A percentile compares a stretch with the other conserved stretches of the same genome.
Conservation (phyloP, 805 yeast genomes). For the Lachancea nothofagi region DNA sequence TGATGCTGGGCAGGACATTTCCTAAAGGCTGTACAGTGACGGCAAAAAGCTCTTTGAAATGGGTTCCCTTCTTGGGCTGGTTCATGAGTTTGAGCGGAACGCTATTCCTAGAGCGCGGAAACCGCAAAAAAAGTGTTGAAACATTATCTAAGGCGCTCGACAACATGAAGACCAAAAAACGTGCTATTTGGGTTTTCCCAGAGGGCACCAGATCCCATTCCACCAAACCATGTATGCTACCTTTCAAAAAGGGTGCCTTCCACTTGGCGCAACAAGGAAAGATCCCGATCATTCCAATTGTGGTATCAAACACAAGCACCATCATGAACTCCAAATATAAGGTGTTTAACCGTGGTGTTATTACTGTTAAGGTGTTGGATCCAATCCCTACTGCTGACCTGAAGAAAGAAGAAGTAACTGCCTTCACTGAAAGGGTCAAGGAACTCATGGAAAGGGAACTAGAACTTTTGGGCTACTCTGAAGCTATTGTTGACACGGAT, state of each 20-base stretch:
- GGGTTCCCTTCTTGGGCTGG: constrained; percentile 92
- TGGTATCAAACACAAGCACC: constrained; percentile 78
- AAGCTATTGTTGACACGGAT: constrained; percentile 28
- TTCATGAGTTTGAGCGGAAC: constrained; percentile 90
- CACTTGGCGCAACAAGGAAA: constrained; percentile 92
- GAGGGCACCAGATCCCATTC: constrained; percentile 94
- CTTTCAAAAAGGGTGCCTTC: constrained; percentile 97
- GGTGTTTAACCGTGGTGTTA: constrained; percentile 72
- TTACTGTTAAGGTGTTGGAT: constrained; percentile 70
- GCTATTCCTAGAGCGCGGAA: constrained; percentile 79
- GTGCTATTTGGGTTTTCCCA: constrained; percentile 86
- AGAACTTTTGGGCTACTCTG: constrained; percentile 37
- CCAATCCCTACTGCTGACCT: constrained; percentile 71
- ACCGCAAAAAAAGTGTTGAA: constrained; percentile 65
- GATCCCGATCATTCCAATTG: constrained; percentile 84
- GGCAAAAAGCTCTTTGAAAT: constrained; percentile 78
- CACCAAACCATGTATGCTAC: constrained; percentile 60
- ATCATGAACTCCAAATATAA: constrained; percentile 55
- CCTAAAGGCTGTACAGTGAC: constrained; percentile 89
- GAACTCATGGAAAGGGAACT: constrained; percentile 47
- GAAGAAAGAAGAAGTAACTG: constrained; percentile 64
- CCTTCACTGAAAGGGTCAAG: constrained; percentile 51
- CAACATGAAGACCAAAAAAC: constrained; percentile 53
- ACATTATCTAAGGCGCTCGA: constrained; percentile 68
- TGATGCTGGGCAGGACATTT: constrained; percentile 75